phyloP scores from a whole-genome alignment of 2,329 filamentous ascomycete species.

The Verticillium albo-atrum region DNA sequence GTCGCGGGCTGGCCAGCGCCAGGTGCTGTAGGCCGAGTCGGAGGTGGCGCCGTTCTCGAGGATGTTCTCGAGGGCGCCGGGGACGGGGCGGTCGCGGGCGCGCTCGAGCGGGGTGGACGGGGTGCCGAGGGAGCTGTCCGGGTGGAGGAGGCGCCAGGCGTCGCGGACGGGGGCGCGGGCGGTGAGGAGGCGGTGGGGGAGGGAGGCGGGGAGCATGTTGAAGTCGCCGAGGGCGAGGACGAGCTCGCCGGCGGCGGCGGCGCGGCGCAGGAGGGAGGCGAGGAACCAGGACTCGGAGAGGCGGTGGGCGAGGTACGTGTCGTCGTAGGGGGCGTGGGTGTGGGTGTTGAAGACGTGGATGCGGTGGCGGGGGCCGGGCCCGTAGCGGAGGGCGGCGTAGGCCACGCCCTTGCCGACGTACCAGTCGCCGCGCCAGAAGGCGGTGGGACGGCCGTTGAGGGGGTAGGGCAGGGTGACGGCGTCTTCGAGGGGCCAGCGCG shows the following conservation, averaged over 20 bases:
- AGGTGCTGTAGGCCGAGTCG: conserved; percentile 83
- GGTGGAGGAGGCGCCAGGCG: conserved; percentile 79
- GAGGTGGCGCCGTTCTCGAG: conserved; percentile 80
- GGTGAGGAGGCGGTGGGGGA: conserved; percentile 79
- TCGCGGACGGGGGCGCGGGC: conserved; percentile 74
- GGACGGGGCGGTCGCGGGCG: conserved; percentile 60
- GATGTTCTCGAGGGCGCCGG: conserved; percentile 75
- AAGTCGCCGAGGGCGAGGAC: conserved; percentile 89
- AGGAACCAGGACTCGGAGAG: conserved; percentile 95
- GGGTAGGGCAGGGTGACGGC: conserved; percentile 82
- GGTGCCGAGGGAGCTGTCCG: conserved; percentile 75
- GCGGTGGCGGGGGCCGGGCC: conserved; percentile 58
- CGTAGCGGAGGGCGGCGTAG: conserved; percentile 72
- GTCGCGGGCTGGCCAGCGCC: conserved; percentile 76
- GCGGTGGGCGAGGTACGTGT: conserved; percentile 86
- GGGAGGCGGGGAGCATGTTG: conserved; percentile 88
- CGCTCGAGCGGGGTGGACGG: conserved; percentile 64
- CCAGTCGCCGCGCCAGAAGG: conserved; percentile 94
- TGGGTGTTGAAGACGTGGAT: conserved; percentile 93
- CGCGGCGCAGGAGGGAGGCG: conserved; percentile 79
- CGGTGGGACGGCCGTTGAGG: conserved; percentile 89
- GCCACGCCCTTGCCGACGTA: conserved; percentile 94
- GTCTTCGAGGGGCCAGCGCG: conserved; percentile 88
- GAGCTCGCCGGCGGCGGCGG: conserved; percentile 74
- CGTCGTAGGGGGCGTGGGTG: conserved; percentile 85